Conservation (phyloP, 345 rosid genomes). For the Rhodomyrtus tomentosa region DNA sequence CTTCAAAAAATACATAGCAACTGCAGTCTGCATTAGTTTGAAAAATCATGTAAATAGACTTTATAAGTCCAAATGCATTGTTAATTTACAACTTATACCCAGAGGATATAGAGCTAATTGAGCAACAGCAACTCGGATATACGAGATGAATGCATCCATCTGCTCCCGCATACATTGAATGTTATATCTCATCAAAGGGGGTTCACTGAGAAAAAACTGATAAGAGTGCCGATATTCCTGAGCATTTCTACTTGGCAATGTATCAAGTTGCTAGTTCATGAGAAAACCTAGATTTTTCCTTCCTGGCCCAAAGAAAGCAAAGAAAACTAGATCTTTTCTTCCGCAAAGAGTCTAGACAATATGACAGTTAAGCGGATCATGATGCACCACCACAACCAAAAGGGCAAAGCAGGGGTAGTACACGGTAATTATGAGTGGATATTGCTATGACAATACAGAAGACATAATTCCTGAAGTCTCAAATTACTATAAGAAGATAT, state of each 20-base stretch:
- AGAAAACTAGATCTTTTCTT: background rate
- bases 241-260: background rate
- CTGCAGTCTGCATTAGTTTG: constrained; percentile 26
- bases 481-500: background rate
- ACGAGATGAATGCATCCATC: background rate
- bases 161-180: background rate
- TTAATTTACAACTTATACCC: background rate
- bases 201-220: background rate
- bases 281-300: background rate
- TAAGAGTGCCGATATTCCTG: background rate
- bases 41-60: background rate
- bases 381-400: background rate
- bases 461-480: background rate
- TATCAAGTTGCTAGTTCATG: background rate
- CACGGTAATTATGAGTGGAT: background rate
- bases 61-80: background rate
- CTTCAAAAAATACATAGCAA: constrained; percentile 34
- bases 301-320: background rate
- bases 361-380: background rate
- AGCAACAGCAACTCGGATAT: background rate
- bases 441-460: background rate
- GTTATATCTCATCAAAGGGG: background rate
- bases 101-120: background rate
- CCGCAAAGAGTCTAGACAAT: background rate
- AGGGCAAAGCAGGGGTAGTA: background rate